Conservation (phyloP, 352 stramenopile species). For the Pseudoperonospora humuli region DNA sequence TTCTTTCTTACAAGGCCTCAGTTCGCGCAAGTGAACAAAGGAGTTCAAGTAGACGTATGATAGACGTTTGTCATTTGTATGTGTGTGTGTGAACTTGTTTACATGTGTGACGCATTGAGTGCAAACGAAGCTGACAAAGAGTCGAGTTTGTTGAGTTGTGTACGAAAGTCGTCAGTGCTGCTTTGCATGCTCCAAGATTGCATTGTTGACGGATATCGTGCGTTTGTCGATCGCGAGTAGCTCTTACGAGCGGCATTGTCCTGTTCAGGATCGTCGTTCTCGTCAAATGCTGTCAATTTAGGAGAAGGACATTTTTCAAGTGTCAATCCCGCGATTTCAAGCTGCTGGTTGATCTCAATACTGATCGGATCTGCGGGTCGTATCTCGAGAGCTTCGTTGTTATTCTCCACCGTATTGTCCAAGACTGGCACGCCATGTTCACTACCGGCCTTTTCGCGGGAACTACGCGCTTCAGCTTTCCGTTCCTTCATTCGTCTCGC, state of each 20-base stretch:
- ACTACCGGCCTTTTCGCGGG: not conserved
- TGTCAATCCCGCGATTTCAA: conserved; percentile 2
- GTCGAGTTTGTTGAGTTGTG: conserved; percentile 21
- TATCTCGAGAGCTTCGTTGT: too few species aligned
- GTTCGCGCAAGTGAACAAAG: conserved; percentile 23
- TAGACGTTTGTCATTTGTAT: not conserved
- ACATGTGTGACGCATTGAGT: conserved; percentile 16
- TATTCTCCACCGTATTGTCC: too few species aligned
- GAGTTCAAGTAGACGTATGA: conserved; percentile 2
- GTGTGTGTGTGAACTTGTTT: conserved; percentile 1
- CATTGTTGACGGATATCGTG: conserved; percentile 38
- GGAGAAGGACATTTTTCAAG: too few species aligned
- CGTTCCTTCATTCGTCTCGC: conserved; percentile 13
- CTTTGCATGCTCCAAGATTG: conserved; percentile 29
- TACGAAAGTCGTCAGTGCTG: conserved; percentile 21
- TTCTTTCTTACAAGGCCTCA: conserved; percentile 53
- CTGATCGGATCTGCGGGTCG: too few species aligned
- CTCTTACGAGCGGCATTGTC: conserved; percentile 6
- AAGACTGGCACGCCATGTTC: not conserved
- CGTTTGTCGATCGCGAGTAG: conserved; percentile 15
- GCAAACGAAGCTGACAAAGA: conserved; percentile 21
- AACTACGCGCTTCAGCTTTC: conserved; percentile 9
- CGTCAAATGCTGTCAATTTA: too few species aligned
- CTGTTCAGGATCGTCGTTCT: too few species aligned
- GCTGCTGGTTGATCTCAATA: too few species aligned